phyloP scores from a whole-genome alignment of 352 stramenopile genomes.

The Pythium coloratum region DNA sequence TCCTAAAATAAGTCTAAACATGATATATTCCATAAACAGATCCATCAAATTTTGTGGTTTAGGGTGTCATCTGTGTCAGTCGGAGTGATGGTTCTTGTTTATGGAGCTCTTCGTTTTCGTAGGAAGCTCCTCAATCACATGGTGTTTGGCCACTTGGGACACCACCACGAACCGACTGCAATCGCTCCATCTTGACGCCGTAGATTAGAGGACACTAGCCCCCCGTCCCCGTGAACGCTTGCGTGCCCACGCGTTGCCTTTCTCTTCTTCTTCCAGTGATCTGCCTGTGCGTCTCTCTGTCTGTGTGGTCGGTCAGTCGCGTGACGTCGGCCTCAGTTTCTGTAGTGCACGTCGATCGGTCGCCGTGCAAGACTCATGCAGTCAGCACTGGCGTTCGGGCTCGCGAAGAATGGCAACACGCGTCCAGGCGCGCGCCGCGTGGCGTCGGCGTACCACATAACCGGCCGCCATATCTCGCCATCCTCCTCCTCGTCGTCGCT shows the following conservation, averaged over 20 bases:
- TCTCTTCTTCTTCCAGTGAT: not conserved
- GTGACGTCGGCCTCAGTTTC: not conserved
- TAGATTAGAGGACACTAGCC: not conserved
- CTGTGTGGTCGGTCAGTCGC: not conserved
- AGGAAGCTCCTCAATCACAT: not conserved
- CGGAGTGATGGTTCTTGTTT: conserved; percentile 26
- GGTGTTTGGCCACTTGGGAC: conserved; percentile 25
- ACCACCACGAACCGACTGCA: not conserved
- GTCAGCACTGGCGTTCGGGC: conserved; percentile 48
- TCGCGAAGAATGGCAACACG: conserved; percentile 70
- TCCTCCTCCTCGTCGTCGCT: conserved; percentile 31
- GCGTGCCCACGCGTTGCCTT: not conserved
- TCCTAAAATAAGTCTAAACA: conserved; percentile 2
- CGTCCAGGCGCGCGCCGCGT: conserved; percentile 51
- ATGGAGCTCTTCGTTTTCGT: conserved; percentile 9
- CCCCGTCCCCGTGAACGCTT: not conserved
- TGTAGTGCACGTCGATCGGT: not conserved
- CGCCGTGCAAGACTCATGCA: conserved; percentile 37
- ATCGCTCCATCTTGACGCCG: not conserved
- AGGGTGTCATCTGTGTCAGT: not conserved
- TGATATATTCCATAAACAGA: not conserved
- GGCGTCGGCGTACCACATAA: conserved; percentile 63
- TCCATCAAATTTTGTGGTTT: not conserved
- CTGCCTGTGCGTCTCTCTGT: conserved; percentile 1
- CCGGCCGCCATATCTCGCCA: conserved; percentile 41